Base-by-base conservation (phyloP, 352 stramenopile species). In the Phytophthora sansomeana region DNA sequence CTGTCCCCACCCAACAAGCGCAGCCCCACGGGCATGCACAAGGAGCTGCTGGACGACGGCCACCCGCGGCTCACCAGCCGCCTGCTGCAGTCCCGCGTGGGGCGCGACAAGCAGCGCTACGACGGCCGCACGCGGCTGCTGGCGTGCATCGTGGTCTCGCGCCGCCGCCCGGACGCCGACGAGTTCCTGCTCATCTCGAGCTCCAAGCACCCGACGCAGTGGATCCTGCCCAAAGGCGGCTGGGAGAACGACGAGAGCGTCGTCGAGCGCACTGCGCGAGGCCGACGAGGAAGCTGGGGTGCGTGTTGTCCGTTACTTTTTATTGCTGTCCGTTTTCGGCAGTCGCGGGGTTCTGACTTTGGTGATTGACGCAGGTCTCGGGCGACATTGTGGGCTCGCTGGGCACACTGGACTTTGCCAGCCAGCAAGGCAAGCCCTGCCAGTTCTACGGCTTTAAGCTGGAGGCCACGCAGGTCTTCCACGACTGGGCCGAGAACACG, bases 191-290 rank as follows among this genome's bases (percentile, higher is more conserved):
- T 98, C 42, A 97, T 97, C 63, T 96, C 93, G 29, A 96, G 85
- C 64, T 89, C 91, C 63, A 98, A 98, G 67, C 73, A 88, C 44
- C 50, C 61, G 26, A 70, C 80, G 32, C 89, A 96, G 58, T 99
- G 96, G 96, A 98, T 98, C 47, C 67, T 99, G 7, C 97, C 97
- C n/a, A 99, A 99, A 69, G 97, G 97, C 39, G 97, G 96, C 1
- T 99, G 97, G 97, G 97, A 99, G 71, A 82, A 48, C 19, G 97
- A 99, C 63, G 97, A 99, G 70, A 91, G 84, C 0, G 74, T 89
- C n/a, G 77, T 92, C 55, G 87, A 95, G 91, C 60, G 97, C 94
- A 5, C 71, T 93, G 41, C 83, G 97, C 6, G 97, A 99, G 72
- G 94, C 87, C 7, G 96, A 96, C 56, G 97, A 99, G 73, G 97